These are phyloP conservation scores for Sparassis latifolia DNA, from an alignment of 1,284 basidiomycete species.

Conservation along the genomic window DNA sequence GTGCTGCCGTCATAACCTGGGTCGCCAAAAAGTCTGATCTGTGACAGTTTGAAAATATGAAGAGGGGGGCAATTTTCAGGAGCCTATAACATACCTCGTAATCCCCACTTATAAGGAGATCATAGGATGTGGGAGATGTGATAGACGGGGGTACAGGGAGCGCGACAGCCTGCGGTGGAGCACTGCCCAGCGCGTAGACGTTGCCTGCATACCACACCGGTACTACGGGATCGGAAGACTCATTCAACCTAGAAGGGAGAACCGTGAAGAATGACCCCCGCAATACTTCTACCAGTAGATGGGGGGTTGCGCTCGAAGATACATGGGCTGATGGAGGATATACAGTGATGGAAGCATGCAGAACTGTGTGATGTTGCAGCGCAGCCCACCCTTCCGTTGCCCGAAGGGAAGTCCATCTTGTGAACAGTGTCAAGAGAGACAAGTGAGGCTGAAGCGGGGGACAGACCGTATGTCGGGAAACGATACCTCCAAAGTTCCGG, in stretches of 20 bases:
- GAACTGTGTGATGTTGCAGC: conserved; percentile 65
- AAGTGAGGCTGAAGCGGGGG: neutral
- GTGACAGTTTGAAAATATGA: neutral
- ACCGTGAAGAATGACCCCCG: conserved; percentile 69
- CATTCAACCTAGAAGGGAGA: conserved; percentile 31
- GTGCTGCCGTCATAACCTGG: conserved; percentile 28
- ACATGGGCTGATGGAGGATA: conserved; percentile 33
- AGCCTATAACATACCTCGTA: conserved; percentile 50
- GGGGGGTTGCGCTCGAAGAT: conserved; percentile 19
- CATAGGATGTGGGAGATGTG: conserved; percentile 38
- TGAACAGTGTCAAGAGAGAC: neutral
- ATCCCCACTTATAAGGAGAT: conserved; percentile 57
- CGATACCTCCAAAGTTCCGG: conserved; percentile 49
- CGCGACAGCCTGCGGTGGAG: conserved; percentile 41
- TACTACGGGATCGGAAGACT: conserved; percentile 13
- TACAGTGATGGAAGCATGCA: conserved; percentile 56
- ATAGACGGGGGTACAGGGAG: conserved; percentile 41
- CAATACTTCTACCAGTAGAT: conserved; percentile 37
- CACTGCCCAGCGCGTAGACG: conserved; percentile 55
- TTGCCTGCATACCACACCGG: conserved; percentile 71
- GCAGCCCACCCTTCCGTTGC: conserved; percentile 78
- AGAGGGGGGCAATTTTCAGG: conserved; percentile 2
- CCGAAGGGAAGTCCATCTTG: conserved; percentile 61
- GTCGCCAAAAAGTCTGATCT: conserved; percentile 79
- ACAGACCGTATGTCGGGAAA: conserved; percentile 54